Evolutionary conservation across 2,329 filamentous ascomycete species (phyloP).

Genomic region (Tolypocladium guangdongense): DNA sequence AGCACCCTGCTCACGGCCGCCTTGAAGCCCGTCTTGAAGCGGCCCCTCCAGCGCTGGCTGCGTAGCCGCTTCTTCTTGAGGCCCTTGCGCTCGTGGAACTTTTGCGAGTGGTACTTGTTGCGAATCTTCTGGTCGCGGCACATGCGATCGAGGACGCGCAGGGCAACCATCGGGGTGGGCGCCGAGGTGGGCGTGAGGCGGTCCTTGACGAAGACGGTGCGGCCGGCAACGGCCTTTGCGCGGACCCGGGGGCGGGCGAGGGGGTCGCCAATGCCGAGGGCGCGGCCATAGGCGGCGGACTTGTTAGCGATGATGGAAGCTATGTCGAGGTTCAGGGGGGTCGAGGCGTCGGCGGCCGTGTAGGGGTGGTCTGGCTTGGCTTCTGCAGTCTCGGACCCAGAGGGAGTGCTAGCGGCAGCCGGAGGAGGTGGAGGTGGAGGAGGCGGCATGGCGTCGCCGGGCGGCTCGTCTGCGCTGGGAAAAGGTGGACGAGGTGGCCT

Average conservation of each 20-base stretch:
- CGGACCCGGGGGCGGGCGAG: constrained; percentile 17
- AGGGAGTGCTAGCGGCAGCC: neutral
- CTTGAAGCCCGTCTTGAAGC: constrained; percentile 60
- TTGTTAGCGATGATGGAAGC: constrained; percentile 23
- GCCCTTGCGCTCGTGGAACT: constrained; percentile 64
- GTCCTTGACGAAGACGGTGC: constrained; percentile 26
- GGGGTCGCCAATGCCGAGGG: constrained; percentile 12
- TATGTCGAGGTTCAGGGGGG: constrained; percentile 19
- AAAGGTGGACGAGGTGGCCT: constrained; percentile 1
- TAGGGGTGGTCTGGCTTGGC: constrained; percentile 9
- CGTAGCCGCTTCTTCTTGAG: constrained; percentile 66
- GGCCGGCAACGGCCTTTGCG: constrained; percentile 23
- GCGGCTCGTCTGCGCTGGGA: neutral
- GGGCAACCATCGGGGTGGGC: constrained; percentile 31
- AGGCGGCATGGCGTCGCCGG: constrained; percentile 9
- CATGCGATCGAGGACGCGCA: constrained; percentile 29
- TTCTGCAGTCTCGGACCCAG: neutral
- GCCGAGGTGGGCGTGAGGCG: constrained; percentile 15
- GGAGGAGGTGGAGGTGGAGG: constrained; percentile 10
- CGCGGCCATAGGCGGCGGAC: constrained; percentile 10
- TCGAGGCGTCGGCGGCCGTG: constrained; percentile 12
- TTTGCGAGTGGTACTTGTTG: constrained; percentile 45
- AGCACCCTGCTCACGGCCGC: constrained; percentile 52
- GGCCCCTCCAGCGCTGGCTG: constrained; percentile 56
- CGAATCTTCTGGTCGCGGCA: constrained; percentile 44